A percentile compares a stretch with the other conserved stretches of the same genome.
Conservation (phyloP, 2,329 filamentous ascomycete genomes). For the Aureobasidium sp. region DNA sequence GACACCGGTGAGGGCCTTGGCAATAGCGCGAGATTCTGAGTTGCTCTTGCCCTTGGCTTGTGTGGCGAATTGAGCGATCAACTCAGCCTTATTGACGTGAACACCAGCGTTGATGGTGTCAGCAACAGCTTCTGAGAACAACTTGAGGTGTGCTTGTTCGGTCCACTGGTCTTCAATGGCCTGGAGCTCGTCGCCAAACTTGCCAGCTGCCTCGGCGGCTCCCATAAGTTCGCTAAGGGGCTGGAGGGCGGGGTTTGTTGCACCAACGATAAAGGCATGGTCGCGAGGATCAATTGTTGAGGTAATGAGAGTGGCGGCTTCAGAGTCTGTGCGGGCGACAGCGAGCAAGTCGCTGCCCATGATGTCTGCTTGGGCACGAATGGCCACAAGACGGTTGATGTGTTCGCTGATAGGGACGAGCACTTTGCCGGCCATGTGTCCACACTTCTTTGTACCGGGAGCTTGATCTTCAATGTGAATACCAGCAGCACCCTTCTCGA, state of each 20-base stretch:
- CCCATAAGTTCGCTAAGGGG: slow-evolving; percentile 93
- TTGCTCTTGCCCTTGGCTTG: slow-evolving; percentile 87
- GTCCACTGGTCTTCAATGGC: slow-evolving; percentile 94
- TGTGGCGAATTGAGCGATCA: slow-evolving; percentile 72
- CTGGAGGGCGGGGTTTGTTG: slow-evolving; percentile 85
- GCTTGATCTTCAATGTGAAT: slow-evolving; percentile 99
- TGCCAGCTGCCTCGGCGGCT: slow-evolving; percentile 83
- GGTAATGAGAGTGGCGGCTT: slow-evolving; percentile 97
- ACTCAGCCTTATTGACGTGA: slow-evolving; percentile 71
- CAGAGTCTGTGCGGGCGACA: slow-evolving; percentile 95
- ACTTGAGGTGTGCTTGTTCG: slow-evolving; percentile 79
- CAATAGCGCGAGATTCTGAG: slow-evolving; percentile 81
- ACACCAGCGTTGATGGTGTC: slow-evolving; percentile 79
- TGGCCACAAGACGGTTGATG: slow-evolving; percentile 97
- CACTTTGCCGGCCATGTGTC: slow-evolving; percentile 99
- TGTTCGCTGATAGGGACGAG: slow-evolving; percentile 97
- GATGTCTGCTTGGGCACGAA: slow-evolving; percentile 97
- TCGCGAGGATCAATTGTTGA: slow-evolving; percentile 97
- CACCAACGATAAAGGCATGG: slow-evolving; percentile 91
- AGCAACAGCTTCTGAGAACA: slow-evolving; percentile 91
- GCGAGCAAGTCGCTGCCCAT: slow-evolving; percentile 95
- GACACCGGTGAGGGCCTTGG: slow-evolving; percentile 77
- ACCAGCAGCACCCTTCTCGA: slow-evolving; percentile 96
- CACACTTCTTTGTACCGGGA: slow-evolving; percentile 99
- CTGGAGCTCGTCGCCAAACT: slow-evolving; percentile 83